Conservation (phyloP, 2,329 filamentous ascomycete species). For the Drechslera avenae region DNA sequence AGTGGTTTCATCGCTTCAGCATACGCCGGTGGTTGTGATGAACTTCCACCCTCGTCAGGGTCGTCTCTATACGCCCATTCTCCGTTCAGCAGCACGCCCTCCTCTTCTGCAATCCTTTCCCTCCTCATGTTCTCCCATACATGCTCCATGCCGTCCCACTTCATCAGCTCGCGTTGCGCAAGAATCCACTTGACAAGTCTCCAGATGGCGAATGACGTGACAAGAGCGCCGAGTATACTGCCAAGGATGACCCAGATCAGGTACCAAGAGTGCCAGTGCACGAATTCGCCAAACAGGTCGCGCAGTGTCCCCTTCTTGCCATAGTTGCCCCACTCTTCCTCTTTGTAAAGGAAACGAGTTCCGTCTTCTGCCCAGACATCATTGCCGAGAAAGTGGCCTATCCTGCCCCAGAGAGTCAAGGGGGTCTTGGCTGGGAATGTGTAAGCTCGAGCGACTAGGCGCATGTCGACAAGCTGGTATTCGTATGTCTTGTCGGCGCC, state of each 20-base stretch:
- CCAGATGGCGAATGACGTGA: slow-evolving; percentile 27
- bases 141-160: slow-evolving; percentile 43
- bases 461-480: slow-evolving; percentile 32
- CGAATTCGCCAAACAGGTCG: slow-evolving; percentile 30
- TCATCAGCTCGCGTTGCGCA: slow-evolving; percentile 35
- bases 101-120: slow-evolving; percentile 29
- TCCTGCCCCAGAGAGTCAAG: slow-evolving; percentile 21
- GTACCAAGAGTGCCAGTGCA: slow-evolving; percentile 33
- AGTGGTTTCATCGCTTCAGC: slow-evolving; percentile 26
- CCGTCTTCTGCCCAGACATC: slow-evolving; percentile 33
- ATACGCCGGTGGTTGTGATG: slow-evolving; percentile 8
- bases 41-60: slow-evolving; percentile 23
- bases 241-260: slow-evolving; percentile 29
- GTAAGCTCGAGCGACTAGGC: slow-evolving; percentile 29
- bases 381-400: slow-evolving; percentile 36
- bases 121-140: slow-evolving; percentile 39
- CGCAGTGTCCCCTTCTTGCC: slow-evolving; percentile 40
- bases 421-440: slow-evolving; percentile 19
- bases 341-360: slow-evolving; percentile 32
- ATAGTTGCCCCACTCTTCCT: slow-evolving; percentile 38
- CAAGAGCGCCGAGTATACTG: slow-evolving; percentile 21
- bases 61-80: slow-evolving; percentile 32
- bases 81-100: slow-evolving; percentile 25
- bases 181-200: slow-evolving; percentile 26
- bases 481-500: slow-evolving; percentile 26